phyloP scores from a whole-genome alignment of 1,284 basidiomycete species.

The Ganoderma boninense region DNA sequence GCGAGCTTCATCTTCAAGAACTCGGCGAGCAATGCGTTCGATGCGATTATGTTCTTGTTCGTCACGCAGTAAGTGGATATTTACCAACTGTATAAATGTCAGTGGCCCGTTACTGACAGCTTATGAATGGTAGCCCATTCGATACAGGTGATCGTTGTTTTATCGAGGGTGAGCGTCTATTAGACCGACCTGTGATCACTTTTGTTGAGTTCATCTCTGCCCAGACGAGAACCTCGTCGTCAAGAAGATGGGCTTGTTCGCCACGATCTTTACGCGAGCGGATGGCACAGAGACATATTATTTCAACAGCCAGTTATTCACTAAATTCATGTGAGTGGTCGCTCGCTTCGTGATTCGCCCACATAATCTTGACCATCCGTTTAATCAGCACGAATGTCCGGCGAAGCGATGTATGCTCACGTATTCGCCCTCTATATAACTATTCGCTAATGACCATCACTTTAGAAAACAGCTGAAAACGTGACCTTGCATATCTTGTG shows the following conservation, averaged over 20 bases:
- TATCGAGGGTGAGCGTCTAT: conserved; percentile 58
- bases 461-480: conserved; percentile 72
- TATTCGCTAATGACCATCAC: background rate
- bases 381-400: conserved; percentile 68
- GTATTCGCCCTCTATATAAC: background rate
- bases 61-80: conserved; percentile 73
- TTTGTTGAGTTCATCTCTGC: background rate
- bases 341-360: background rate
- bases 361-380: conserved; percentile 12
- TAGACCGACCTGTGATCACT: background rate
- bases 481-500: conserved; percentile 77
- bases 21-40: conserved; percentile 73
- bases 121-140: conserved; percentile 58
- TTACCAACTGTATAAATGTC: conserved; percentile 4
- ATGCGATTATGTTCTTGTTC: conserved; percentile 82
- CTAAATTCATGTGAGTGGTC: conserved; percentile 70
- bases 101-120: background rate
- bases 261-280: conserved; percentile 70
- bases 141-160: conserved; percentile 82
- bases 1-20: conserved; percentile 82
- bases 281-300: conserved; percentile 83
- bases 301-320: conserved; percentile 78
- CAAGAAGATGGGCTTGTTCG: conserved; percentile 80
- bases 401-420: conserved; percentile 62
- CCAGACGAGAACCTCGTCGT: conserved; percentile 74